Conservation (phyloP, 1,284 basidiomycete genomes). For the Coniferiporia sulphurascens region DNA sequence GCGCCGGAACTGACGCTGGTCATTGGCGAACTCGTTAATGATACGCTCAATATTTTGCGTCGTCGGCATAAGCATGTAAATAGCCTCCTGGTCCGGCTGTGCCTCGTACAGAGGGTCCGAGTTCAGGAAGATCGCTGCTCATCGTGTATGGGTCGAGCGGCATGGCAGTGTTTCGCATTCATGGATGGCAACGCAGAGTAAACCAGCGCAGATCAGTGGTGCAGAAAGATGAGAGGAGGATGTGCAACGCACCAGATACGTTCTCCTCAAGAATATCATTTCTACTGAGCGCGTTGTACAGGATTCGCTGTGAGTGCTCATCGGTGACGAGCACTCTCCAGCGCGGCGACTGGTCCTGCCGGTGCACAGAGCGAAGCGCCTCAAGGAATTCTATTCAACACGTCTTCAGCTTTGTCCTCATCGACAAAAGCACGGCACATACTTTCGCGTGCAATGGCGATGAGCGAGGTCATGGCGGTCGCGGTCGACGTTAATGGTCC, state of each 20-base stretch:
- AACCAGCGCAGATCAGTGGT: not conserved
- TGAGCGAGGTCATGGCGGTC: slow-evolving; percentile 7
- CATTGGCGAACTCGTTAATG: slow-evolving; percentile 76
- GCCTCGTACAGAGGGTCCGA: slow-evolving; percentile 63
- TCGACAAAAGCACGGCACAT: not conserved
- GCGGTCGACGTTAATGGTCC: not conserved
- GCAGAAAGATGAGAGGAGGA: not conserved
- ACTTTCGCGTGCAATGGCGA: slow-evolving; percentile 10
- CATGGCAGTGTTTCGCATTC: not conserved
- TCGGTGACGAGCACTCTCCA: slow-evolving; percentile 99
- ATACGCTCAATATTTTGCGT: slow-evolving; percentile 90
- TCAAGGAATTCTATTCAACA: slow-evolving; percentile 67
- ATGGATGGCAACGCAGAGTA: not conserved
- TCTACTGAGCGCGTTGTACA: slow-evolving; percentile 86
- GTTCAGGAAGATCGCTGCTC: slow-evolving; percentile 74
- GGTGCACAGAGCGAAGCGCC: slow-evolving; percentile 65
- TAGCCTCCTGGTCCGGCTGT: slow-evolving; percentile 79
- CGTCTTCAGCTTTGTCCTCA: not conserved
- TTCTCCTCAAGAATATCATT: slow-evolving; percentile 93
- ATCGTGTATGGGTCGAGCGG: not conserved
- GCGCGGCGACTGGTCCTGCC: slow-evolving; percentile 60
- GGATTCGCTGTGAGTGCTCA: slow-evolving; percentile 80
- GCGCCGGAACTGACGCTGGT: slow-evolving; percentile 72
- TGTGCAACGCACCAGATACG: slow-evolving; percentile 75
- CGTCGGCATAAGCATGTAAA: slow-evolving; percentile 95